These are phyloP conservation scores for fission yeast (Schizosaccharomyces pombe) DNA, from an alignment of 805 yeast genomes.

Conservation along the genomic window DNA sequence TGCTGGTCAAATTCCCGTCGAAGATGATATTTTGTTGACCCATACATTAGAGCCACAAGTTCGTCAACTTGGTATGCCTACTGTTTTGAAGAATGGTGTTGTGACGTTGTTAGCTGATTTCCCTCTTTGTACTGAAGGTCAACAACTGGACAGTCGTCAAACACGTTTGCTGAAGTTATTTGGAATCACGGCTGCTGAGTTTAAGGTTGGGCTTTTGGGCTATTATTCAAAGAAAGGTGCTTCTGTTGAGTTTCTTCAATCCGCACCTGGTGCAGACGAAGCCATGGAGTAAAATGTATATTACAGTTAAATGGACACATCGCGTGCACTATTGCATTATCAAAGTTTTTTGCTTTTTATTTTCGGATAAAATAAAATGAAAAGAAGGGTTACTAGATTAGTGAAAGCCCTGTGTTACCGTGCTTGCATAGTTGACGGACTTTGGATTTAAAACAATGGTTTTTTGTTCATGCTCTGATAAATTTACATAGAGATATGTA, in stretches of 20 bases:
- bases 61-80: constrained; percentile 78
- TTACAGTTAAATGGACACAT: too few relatives aligned
- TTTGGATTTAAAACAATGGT: too few relatives aligned
- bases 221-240: constrained; percentile 35
- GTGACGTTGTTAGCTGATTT: constrained; percentile 53
- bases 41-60: constrained; percentile 87
- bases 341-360: too few relatives aligned
- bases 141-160: constrained; percentile 65
- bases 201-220: constrained; percentile 58
- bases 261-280: not conserved
- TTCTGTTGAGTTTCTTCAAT: constrained; percentile 8
- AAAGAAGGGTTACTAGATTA: too few relatives aligned
- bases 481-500: too few relatives aligned
- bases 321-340: too few relatives aligned
- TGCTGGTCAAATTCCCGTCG: constrained; percentile 75
- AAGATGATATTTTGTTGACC: constrained; percentile 90
- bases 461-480: too few relatives aligned
- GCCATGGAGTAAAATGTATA: not conserved
- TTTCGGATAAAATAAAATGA: too few relatives aligned
- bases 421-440: too few relatives aligned
- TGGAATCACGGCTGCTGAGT: constrained; percentile 84
- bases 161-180: constrained; percentile 81
- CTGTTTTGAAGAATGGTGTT: constrained; percentile 74
- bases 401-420: too few relatives aligned
- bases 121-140: constrained; percentile 59